Conservation (phyloP, 2,329 filamentous ascomycete genomes). For the Aspergillus pseudoviridinutans region DNA sequence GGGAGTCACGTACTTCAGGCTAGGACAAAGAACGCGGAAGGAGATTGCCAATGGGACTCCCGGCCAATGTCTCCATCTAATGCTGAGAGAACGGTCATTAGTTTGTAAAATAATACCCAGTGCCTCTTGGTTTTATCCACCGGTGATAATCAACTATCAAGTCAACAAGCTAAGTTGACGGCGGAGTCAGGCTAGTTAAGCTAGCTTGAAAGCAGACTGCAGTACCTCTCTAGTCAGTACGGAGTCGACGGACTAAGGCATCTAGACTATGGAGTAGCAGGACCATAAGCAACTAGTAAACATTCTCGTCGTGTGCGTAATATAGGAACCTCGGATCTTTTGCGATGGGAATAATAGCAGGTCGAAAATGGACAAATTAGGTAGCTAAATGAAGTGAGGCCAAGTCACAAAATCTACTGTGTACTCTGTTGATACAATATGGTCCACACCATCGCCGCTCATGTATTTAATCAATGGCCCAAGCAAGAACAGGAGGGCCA, state of each 20-base stretch:
- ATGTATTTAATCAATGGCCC: no score
- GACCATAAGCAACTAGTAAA: background rate
- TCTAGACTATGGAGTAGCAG: background rate
- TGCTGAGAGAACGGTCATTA: no score
- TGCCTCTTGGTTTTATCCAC: no score
- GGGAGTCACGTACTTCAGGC: background rate
- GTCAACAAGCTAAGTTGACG: background rate
- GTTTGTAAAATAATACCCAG: no score
- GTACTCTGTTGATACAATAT: no score
- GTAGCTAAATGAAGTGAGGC: background rate
- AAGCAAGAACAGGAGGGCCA: no score
- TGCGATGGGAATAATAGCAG: background rate
- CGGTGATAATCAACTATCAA: no score
- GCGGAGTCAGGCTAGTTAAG: background rate
- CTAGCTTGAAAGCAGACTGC: background rate
- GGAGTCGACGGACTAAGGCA: no score
- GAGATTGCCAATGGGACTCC: background rate
- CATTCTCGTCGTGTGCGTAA: background rate
- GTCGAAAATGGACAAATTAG: background rate
- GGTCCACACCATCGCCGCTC: no score
- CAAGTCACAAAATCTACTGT: no score
- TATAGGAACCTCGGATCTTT: background rate
- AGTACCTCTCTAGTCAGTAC: background rate
- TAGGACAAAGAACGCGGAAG: background rate
- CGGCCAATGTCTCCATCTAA: no score